Evolutionary conservation across 2,329 filamentous ascomycete genomes (phyloP).

Genomic region (Aphanoascus verrucosus): DNA sequence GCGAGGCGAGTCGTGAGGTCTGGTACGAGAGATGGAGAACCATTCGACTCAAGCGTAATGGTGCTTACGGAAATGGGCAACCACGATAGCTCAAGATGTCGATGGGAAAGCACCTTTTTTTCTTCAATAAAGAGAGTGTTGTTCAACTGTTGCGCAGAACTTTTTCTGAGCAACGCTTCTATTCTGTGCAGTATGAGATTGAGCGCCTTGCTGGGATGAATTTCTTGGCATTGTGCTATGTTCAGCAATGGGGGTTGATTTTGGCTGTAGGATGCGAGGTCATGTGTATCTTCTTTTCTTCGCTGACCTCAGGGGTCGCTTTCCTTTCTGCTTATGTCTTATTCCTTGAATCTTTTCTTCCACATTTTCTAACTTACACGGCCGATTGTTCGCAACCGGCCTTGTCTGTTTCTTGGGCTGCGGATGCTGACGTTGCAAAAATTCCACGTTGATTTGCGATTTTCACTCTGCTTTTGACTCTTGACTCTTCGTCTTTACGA

Average conservation of each 20-base stretch:
- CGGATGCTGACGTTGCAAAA: conserved; percentile 1
- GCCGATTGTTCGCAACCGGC: not conserved
- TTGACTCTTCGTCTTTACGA: not conserved
- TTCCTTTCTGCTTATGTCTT: not conserved
- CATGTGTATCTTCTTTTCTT: not conserved
- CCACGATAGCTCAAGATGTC: not conserved
- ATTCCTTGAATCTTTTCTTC: not conserved
- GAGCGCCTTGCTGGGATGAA: no score
- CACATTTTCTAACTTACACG: not conserved
- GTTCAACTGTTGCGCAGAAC: no score
- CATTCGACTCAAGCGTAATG: conserved; percentile 29
- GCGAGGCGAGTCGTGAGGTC: conserved; percentile 77
- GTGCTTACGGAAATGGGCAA: conserved; percentile 3
- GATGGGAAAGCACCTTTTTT: not conserved
- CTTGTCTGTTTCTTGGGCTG: not conserved
- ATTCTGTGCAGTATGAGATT: no score
- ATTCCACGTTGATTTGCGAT: not conserved
- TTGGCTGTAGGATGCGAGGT: not conserved
- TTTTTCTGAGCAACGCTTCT: no score
- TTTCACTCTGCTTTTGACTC: not conserved
- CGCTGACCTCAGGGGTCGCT: not conserved
- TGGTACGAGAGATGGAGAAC: conserved; percentile 97
- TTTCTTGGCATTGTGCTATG: not conserved
- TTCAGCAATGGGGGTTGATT: no score
- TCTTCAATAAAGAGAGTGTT: not conserved